A percentile compares a stretch with the other conserved stretches of the same genome.
phyloP scores from a whole-genome alignment of 306 rosid species.

The Gastrolobium villosum region DNA sequence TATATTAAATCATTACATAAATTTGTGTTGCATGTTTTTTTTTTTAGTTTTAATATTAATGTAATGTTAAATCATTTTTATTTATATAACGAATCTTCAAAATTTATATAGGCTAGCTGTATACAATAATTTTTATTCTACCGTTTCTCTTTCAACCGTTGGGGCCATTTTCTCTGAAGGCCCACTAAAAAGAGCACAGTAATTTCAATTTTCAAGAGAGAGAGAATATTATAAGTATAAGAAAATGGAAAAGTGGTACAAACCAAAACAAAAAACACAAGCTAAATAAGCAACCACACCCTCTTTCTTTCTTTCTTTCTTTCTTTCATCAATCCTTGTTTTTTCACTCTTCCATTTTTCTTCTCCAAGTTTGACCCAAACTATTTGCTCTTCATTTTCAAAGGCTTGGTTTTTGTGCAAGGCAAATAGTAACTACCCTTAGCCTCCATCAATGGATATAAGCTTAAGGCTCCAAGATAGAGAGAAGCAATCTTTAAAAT shows the following conservation, averaged over 20 bases:
- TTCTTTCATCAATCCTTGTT: constrained; percentile 53
- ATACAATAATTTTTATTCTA: neutral
- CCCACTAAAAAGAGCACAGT: constrained; percentile 11
- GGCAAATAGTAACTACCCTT: neutral
- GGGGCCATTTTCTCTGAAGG: constrained; percentile 36
- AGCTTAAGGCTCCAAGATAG: constrained; percentile 61
- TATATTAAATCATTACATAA: neutral
- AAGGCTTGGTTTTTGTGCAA: neutral
- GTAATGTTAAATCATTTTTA: too few relatives aligned
- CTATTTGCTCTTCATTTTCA: neutral
- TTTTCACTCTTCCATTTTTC: constrained; percentile 56
- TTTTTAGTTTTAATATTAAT: too few relatives aligned
- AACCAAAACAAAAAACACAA: constrained; percentile 52
- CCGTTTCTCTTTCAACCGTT: constrained; percentile 45
- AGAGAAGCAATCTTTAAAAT: constrained; percentile 64
- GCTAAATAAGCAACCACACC: constrained; percentile 45
- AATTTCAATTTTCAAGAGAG: constrained; percentile 8
- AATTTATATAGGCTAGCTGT: constrained; percentile 12
- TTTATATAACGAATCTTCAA: too few relatives aligned
- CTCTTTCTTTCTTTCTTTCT: constrained; percentile 33
- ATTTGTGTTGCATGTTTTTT: neutral
- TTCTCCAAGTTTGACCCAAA: constrained; percentile 48
- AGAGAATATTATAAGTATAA: neutral
- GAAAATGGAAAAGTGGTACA: constrained; percentile 26
- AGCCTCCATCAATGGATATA: constrained; percentile 68